A percentile compares a stretch with the other conserved stretches of the same genome.
These are phyloP conservation scores for Boletus semigastroideus DNA, from an alignment of 1,284 basidiomycete species.

Conservation along the genomic window DNA sequence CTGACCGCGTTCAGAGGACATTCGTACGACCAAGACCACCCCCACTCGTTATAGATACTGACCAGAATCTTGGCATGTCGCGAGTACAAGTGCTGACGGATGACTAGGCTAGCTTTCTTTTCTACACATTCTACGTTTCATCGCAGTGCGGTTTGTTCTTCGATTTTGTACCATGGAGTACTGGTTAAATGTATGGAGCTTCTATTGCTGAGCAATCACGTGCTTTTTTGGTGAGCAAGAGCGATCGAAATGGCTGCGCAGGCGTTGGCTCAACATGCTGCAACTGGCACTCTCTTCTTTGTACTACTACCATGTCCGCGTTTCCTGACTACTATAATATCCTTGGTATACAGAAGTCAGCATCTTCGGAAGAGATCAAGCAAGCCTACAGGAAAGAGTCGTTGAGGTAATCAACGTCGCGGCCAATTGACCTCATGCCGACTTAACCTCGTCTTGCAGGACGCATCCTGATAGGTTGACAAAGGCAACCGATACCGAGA, in stretches of 20 bases:
- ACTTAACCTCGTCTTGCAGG: constrained; percentile 39
- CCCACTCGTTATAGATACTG: constrained; percentile 31
- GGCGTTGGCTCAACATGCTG: constrained; percentile 9
- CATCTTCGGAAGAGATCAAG: constrained; percentile 72
- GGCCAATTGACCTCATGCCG: constrained; percentile 6
- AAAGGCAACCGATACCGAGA: constrained; percentile 74
- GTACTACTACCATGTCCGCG: constrained; percentile 45
- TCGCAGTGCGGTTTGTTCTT: constrained; percentile 9
- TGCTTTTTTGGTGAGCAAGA: not conserved
- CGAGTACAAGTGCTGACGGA: constrained; percentile 22
- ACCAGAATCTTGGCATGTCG: constrained; percentile 4
- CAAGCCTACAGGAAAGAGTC: constrained; percentile 85
- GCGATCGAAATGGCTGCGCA: constrained; percentile 12
- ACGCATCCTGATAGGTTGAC: constrained; percentile 88
- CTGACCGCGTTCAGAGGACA: constrained; percentile 32
- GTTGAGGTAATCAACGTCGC: constrained; percentile 43
- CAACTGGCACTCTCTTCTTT: constrained; percentile 3
- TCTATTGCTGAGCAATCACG: constrained; percentile 2
- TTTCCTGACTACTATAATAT: constrained; percentile 80
- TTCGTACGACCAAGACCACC: constrained; percentile 48
- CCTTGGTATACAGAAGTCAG: constrained; percentile 55
- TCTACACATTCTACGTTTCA: not conserved
- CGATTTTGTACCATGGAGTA: not conserved
- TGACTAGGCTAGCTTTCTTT: constrained; percentile 11
- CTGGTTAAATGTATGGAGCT: not conserved